Conservation (phyloP, 2,329 filamentous ascomycete species). For the Fusarium coicis region DNA sequence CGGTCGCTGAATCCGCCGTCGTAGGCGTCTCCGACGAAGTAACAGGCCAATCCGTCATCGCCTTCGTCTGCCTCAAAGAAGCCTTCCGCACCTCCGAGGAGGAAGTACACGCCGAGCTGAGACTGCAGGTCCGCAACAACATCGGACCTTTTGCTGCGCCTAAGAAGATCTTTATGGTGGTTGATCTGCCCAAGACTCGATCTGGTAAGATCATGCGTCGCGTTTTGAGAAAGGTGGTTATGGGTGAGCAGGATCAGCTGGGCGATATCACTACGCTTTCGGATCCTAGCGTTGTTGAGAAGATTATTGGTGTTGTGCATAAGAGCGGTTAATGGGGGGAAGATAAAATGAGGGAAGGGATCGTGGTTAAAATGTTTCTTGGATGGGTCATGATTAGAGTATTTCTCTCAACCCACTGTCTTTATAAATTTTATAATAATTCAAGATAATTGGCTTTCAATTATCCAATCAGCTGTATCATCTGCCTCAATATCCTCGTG, state of each 20-base stretch:
- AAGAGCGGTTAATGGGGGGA: background rate
- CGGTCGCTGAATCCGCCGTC: constrained; percentile 90
- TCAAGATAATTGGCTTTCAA: background rate
- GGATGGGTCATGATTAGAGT: background rate
- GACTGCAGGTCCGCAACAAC: constrained; percentile 89
- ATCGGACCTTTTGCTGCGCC: constrained; percentile 95
- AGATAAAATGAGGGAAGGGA: background rate
- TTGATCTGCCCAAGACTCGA: constrained; percentile 91
- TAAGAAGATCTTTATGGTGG: constrained; percentile 86
- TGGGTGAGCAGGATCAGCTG: constrained; percentile 91
- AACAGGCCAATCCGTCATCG: constrained; percentile 92
- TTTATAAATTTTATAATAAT: background rate
- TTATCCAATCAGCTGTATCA: background rate
- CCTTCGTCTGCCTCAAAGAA: constrained; percentile 85
- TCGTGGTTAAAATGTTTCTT: background rate
- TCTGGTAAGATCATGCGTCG: constrained; percentile 97
- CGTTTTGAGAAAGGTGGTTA: constrained; percentile 92
- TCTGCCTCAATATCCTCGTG: background rate
- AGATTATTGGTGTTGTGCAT: constrained; percentile 72
- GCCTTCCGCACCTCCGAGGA: constrained; percentile 65
- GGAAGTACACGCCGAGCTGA: constrained; percentile 81
- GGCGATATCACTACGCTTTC: constrained; percentile 90
- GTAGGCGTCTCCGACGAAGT: constrained; percentile 90
- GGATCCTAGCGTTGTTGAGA: constrained; percentile 85
- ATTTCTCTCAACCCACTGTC: background rate